These are phyloP conservation scores for Geotrichum bryndzae DNA, from an alignment of 1,139 yeast genomes.

Conservation along the genomic window DNA sequence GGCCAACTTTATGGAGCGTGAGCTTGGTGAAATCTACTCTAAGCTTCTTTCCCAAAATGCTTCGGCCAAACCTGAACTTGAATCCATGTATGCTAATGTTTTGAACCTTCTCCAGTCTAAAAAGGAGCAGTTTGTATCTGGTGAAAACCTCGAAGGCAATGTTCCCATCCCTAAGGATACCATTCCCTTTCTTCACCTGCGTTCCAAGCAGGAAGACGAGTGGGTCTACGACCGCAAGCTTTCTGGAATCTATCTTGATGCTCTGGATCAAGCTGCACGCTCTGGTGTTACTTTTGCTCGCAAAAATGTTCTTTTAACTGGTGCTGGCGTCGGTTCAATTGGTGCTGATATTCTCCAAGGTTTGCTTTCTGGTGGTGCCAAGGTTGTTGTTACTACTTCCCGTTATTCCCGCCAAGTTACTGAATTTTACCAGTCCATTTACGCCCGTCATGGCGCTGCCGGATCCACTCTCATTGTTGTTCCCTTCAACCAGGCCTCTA, in stretches of 20 bases:
- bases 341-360: constrained; percentile 98
- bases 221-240: constrained; percentile 82
- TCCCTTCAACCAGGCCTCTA: constrained; percentile 97
- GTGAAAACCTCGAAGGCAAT: constrained; percentile 53
- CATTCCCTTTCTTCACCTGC: constrained; percentile 89
- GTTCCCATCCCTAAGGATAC: constrained; percentile 56
- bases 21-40: constrained; percentile 75
- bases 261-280: constrained; percentile 90
- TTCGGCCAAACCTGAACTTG: constrained; percentile 62
- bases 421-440: constrained; percentile 89
- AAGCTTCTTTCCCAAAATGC: constrained; percentile 66
- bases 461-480: constrained; percentile 92
- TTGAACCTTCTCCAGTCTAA: constrained; percentile 50
- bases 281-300: constrained; percentile 89
- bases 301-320: constrained; percentile 86
- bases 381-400: constrained; percentile 92
- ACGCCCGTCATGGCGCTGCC: constrained; percentile 84
- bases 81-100: constrained; percentile 71
- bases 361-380: constrained; percentile 94
- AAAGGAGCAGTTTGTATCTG: constrained; percentile 36
- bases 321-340: constrained; percentile 98
- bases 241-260: constrained; percentile 76
- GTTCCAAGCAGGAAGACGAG: constrained; percentile 64
- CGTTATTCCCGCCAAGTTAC: constrained; percentile 92
- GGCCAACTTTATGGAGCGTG: constrained; percentile 57